These are phyloP conservation scores for Saccharomyces eubayanus DNA, from an alignment of 805 yeast species.

Conservation along the genomic window DNA sequence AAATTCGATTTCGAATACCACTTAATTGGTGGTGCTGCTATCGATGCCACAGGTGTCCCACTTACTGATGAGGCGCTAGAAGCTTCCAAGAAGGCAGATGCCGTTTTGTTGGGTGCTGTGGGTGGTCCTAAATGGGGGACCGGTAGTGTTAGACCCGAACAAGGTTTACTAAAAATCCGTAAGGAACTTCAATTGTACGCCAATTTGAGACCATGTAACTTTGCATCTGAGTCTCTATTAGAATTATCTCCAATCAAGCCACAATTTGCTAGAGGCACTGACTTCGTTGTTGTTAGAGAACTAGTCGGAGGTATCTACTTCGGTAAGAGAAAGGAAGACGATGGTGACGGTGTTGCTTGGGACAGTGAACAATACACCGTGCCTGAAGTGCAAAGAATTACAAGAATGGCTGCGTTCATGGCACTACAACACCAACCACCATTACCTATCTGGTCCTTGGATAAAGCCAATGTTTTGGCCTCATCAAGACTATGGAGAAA, in stretches of 20 bases:
- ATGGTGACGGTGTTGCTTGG: slow-evolving; percentile 77
- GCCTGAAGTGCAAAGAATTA: slow-evolving; percentile 87
- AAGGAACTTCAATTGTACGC: slow-evolving; percentile 92
- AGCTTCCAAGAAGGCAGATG: slow-evolving; percentile 82
- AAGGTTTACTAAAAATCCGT: slow-evolving; percentile 87
- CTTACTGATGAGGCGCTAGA: slow-evolving; percentile 76
- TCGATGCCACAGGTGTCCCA: slow-evolving; percentile 92
- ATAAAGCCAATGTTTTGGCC: slow-evolving; percentile 95
- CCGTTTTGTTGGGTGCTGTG: slow-evolving; percentile 94
- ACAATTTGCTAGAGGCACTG: slow-evolving; percentile 81
- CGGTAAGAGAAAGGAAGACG: slow-evolving; percentile 91
- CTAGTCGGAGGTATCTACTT: slow-evolving; percentile 97
- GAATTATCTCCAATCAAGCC: slow-evolving; percentile 83
- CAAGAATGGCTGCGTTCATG: slow-evolving; percentile 96
- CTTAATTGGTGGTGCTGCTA: slow-evolving; percentile 96
- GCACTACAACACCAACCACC: slow-evolving; percentile 94
- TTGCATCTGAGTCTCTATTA: slow-evolving; percentile 74
- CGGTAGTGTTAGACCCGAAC: slow-evolving; percentile 93
- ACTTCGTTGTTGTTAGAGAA: slow-evolving; percentile 90
- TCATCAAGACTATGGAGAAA: slow-evolving; percentile 94
- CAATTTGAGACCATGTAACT: slow-evolving; percentile 92
- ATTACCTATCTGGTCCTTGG: slow-evolving; percentile 88
- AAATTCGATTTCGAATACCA: slow-evolving; percentile 74
- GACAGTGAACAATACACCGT: slow-evolving; percentile 92
- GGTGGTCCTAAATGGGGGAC: slow-evolving; percentile 99